Conservation (phyloP, 139 green algal species). For the Desmodesmus armatus region DNA sequence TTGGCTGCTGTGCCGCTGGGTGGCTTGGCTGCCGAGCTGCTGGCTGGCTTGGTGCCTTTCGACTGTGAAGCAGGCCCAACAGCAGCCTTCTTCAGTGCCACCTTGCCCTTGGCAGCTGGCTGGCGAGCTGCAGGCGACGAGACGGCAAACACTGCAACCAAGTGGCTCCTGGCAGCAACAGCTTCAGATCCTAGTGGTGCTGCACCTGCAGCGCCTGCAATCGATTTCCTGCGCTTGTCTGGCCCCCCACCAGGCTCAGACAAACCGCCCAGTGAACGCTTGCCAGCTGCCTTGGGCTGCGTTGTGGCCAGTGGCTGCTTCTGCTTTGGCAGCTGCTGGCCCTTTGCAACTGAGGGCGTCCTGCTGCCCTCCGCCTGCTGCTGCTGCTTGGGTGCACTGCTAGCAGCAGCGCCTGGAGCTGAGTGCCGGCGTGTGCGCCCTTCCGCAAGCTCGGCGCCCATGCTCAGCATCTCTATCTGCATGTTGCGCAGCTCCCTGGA, state of each 20-base stretch:
- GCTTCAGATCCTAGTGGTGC: neutral
- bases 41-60: slow-evolving; percentile 6
- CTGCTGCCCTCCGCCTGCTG: neutral
- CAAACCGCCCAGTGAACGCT: neutral
- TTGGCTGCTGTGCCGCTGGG: neutral
- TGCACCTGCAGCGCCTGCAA: neutral
- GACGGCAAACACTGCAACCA: neutral
- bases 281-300: neutral
- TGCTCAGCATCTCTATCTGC: too few species aligned
- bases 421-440: neutral
- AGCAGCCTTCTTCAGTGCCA: neutral
- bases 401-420: neutral
- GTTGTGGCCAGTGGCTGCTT: slow-evolving; percentile 12
- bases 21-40: neutral
- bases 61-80: neutral
- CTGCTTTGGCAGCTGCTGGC: slow-evolving; percentile 26
- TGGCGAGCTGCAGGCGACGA: neutral
- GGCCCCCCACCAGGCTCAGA: neutral
- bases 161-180: neutral
- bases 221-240: slow-evolving; percentile 26
- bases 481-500: slow-evolving; percentile 13
- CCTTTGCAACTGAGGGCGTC: neutral
- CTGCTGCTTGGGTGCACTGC: neutral
- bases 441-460: too few species aligned
- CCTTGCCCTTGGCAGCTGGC: neutral